Evolutionary conservation across 371 early-diverging fungal species (phyloP), one percentile per base, ranked within the genome.

Genomic region (Syncephalastrum racemosum): DNA sequence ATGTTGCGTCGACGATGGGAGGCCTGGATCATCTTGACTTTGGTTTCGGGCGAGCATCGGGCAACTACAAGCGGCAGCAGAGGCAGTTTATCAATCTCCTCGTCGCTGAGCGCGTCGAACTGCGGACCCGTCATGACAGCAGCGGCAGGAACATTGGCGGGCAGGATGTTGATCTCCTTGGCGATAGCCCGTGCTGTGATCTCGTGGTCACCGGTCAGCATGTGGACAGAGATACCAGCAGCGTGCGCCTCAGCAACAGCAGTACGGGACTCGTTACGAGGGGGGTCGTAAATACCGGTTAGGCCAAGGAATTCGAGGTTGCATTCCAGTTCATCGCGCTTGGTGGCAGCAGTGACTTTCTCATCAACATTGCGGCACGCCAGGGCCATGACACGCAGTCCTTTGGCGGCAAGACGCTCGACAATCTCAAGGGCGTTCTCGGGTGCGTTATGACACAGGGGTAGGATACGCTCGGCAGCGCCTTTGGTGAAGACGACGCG

Each of bases 161-260:
- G 80, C 57, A 95, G 67, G 49, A 97, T 93, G 23, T 92, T 91
- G 14, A 96, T 81, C 56, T 95, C 84, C 49, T 82, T 81, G 18
- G 95, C 95, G 68, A 97, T 94, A 0, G 97, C 93, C 0, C 89
- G 73, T 1, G 95, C 95, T 0, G 95, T 96, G 19, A 84, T 79
- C 3, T 91, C 84, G 60, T 95, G 95, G 65, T 96, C 95, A 25
- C 96, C 96, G 3, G 96, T 96, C 31, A 95, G 81, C 94, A 97
- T 95, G 58, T 90, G 85, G 12, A 96, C 94, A n/a, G 83, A 80
- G 66, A 97, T 94, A 18, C 96, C 96, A 15, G 96, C 96, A 23
- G 75, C 67, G 47, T 92, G 86, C 48, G 95, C 93, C 65, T 90
- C 85, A 60, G 82, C 70, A 12, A 95, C 93, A 49, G 92, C 92